Conservation (phyloP, 2,329 filamentous ascomycete species). For the Xylariales sp. region DNA sequence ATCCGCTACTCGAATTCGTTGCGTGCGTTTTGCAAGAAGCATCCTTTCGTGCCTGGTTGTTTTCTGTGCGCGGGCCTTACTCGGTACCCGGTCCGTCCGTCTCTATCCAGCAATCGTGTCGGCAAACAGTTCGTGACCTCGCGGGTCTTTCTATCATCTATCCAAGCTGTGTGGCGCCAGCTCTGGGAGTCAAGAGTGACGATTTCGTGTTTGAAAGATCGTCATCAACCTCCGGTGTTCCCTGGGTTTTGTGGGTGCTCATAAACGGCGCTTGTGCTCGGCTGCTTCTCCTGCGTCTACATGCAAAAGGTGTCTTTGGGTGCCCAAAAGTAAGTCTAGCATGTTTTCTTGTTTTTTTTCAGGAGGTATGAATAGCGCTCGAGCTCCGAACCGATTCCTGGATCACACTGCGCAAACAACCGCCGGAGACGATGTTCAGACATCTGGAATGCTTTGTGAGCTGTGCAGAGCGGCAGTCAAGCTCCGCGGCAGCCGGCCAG, state of each 20-base stretch:
- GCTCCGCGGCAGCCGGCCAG: too few species aligned
- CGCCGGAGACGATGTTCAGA: too few species aligned
- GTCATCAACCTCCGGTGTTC: constrained; percentile 6
- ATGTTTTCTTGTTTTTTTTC: constrained; percentile 5
- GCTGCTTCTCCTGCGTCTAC: constrained; percentile 10
- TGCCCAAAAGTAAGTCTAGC: constrained; percentile 12
- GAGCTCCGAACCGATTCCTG: neutral
- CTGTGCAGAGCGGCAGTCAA: too few species aligned
- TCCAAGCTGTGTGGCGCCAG: constrained; percentile 18
- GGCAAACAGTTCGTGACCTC: constrained; percentile 11
- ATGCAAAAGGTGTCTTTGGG: constrained; percentile 9
- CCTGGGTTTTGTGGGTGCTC: constrained; percentile 11
- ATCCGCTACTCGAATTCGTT: constrained; percentile 30
- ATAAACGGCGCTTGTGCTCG: constrained; percentile 12
- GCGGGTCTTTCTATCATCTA: constrained; percentile 20
- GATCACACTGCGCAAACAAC: too few species aligned
- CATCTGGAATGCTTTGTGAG: too few species aligned
- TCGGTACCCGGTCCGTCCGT: constrained; percentile 23
- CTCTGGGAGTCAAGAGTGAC: constrained; percentile 22
- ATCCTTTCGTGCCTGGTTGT: constrained; percentile 29
- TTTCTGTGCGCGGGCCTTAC: constrained; percentile 29
- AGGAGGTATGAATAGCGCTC: constrained; percentile 1
- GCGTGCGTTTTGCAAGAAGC: constrained; percentile 32
- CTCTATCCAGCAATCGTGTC: constrained; percentile 20
- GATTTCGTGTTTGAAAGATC: constrained; percentile 2